phyloP scores from a whole-genome alignment of 345 rosid species.

The Eucalyptus guilfoylei region DNA sequence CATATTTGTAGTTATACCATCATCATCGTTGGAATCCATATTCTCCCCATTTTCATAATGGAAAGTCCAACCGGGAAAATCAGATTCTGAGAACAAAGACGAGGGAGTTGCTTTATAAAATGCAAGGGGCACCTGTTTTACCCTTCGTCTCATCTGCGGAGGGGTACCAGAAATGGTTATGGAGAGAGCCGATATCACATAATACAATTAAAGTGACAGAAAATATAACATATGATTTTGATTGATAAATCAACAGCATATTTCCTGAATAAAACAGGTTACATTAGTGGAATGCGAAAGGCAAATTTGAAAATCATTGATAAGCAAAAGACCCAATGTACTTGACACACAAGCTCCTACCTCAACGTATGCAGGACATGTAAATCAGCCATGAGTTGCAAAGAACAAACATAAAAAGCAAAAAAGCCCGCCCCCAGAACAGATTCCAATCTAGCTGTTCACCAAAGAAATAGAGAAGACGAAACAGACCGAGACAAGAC shows the following conservation, averaged over 20 bases:
- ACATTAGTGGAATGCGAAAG: neutral
- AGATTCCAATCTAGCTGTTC: neutral
- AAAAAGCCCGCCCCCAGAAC: neutral
- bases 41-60: slow-evolving; percentile 4
- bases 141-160: slow-evolving; percentile 32
- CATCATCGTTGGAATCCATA: neutral
- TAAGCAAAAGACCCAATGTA: neutral
- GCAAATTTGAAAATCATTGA: neutral
- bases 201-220: neutral
- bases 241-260: neutral
- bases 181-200: neutral
- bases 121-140: slow-evolving; percentile 87
- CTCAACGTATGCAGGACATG: neutral
- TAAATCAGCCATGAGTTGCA: neutral
- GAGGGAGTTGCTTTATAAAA: slow-evolving; percentile 55
- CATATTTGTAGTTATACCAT: neutral
- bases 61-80: slow-evolving; percentile 83
- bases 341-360: neutral
- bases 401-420: neutral
- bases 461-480: neutral
- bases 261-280: neutral
- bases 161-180: neutral
- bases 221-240: neutral
- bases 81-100: slow-evolving; percentile 56
- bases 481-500: neutral